Evolutionary conservation across 2,329 filamentous ascomycete species (phyloP).

Genomic region (Aspergillus fructus): DNA sequence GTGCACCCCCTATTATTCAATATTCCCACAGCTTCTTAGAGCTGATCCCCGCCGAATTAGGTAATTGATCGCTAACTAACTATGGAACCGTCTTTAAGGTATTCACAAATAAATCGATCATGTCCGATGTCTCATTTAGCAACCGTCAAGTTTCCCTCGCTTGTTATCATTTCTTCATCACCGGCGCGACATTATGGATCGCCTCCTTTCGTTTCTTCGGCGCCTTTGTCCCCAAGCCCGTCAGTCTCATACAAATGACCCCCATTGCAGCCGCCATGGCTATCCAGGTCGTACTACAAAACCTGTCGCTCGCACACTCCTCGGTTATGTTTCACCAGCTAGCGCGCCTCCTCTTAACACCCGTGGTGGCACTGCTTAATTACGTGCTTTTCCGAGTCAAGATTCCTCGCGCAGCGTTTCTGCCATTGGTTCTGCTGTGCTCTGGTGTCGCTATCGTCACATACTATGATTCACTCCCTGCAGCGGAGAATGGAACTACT

Average conservation of each 20-base stretch:
- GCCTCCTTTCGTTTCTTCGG: constrained; percentile 19
- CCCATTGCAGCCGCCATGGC: constrained; percentile 23
- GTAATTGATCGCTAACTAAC: too few relatives aligned
- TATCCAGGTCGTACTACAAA: constrained; percentile 23
- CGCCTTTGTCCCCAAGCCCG: constrained; percentile 18
- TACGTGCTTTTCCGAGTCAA: constrained; percentile 19
- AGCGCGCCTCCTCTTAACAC: constrained; percentile 21
- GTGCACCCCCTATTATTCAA: not conserved
- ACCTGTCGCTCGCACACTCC: constrained; percentile 21
- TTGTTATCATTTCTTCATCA: constrained; percentile 24
- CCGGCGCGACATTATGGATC: constrained; percentile 19
- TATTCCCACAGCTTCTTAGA: not conserved
- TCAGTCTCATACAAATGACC: constrained; percentile 16
- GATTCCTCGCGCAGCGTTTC: constrained; percentile 16
- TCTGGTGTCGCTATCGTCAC: constrained; percentile 21
- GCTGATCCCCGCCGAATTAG: not conserved
- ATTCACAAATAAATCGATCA: constrained; percentile 23
- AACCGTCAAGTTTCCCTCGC: constrained; percentile 24
- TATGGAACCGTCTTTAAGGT: constrained; percentile 11
- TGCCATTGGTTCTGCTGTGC: constrained; percentile 19
- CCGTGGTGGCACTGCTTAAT: constrained; percentile 19
- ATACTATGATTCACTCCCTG: constrained; percentile 21
- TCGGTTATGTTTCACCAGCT: constrained; percentile 25
- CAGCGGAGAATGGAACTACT: constrained; percentile 10
- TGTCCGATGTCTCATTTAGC: constrained; percentile 19